Conservation (phyloP, 2,329 filamentous ascomycete species). For the Aspergillus tamarii region DNA sequence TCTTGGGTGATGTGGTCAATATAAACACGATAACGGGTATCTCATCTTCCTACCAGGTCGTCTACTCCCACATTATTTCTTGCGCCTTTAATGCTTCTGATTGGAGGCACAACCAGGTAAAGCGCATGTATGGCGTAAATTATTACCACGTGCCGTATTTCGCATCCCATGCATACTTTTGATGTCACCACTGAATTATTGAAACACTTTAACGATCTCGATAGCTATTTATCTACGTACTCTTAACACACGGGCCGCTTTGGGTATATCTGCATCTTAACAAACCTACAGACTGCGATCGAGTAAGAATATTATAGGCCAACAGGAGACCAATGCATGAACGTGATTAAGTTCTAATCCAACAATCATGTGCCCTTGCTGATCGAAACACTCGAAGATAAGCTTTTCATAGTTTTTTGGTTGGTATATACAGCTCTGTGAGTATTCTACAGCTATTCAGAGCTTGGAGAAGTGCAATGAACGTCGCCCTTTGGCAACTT, state of each 20-base stretch:
- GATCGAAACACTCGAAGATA: not conserved
- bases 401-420: not conserved
- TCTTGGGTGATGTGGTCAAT: constrained; percentile 5
- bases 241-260: not conserved
- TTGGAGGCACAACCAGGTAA: not conserved
- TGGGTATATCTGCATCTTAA: constrained; percentile 1
- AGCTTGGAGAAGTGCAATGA: constrained; percentile 27
- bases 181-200: not conserved
- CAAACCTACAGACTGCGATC: not conserved
- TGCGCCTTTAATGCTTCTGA: not conserved
- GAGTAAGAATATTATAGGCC: too few species aligned
- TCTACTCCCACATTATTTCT: not conserved
- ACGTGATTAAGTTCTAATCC: not conserved
- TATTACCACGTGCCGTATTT: not conserved
- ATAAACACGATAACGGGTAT: not conserved
- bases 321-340: not conserved
- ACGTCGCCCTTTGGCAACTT: constrained; percentile 34
- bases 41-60: not conserved
- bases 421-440: not conserved
- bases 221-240: not conserved
- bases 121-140: not conserved
- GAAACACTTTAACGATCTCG: not conserved
- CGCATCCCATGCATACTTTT: not conserved
- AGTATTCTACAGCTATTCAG: constrained; percentile 18
- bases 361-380: not conserved